Evolutionary conservation across 345 rosid species (phyloP).

Genomic region (Linum usitatissimum): DNA sequence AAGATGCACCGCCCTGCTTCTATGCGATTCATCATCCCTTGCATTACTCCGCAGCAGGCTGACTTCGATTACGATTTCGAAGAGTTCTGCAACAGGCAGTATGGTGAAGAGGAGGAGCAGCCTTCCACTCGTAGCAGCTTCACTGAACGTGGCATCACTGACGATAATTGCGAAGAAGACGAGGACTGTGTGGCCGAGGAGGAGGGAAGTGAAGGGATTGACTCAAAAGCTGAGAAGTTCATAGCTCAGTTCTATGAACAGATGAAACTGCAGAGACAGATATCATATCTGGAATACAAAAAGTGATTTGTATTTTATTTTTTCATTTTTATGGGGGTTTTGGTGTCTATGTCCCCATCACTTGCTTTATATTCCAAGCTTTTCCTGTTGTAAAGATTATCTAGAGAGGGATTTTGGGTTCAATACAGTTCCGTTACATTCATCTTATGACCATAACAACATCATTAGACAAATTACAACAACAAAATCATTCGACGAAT

Average conservation of each 20-base stretch:
- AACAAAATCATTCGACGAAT: no score
- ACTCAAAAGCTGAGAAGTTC: conserved; percentile 75
- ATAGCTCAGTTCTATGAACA: conserved; percentile 63
- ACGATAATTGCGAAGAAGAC: conserved; percentile 12
- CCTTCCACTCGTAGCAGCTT: conserved; percentile 24
- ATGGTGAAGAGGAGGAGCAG: conserved; percentile 10
- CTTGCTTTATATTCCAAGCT: no score
- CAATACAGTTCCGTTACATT: no score
- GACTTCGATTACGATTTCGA: conserved; percentile 51
- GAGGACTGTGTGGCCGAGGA: conserved; percentile 11
- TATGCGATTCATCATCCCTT: conserved; percentile 54
- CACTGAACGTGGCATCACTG: conserved; percentile 9
- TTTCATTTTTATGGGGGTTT: no score
- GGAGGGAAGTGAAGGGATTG: conserved; percentile 49
- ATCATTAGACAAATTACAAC: no score
- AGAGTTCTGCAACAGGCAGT: neutral
- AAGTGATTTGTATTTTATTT: neutral
- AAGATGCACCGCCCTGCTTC: conserved; percentile 61
- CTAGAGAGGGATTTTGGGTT: no score
- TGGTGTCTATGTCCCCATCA: no score
- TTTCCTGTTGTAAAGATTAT: no score
- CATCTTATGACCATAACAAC: no score
- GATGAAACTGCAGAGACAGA: conserved; percentile 75
- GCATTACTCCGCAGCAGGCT: conserved; percentile 38
- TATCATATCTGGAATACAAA: conserved; percentile 44